phyloP scores from a whole-genome alignment of 208 protist genomes.

The Leptomonas seymouri region DNA sequence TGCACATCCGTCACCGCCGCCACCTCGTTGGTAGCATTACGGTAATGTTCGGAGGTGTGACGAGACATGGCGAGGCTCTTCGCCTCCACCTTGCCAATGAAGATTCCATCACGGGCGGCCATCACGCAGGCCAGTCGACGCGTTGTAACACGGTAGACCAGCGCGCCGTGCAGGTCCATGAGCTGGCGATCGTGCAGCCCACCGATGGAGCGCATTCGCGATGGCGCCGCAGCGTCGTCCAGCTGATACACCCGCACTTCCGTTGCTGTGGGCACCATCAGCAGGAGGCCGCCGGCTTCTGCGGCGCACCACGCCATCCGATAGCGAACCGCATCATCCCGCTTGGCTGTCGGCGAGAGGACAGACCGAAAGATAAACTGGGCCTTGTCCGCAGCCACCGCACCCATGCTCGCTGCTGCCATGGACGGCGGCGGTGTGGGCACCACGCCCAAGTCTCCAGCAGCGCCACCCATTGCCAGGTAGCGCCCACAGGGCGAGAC shows the following conservation, averaged over 20 bases:
- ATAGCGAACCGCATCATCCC: conserved; percentile 51
- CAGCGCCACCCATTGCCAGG: conserved; percentile 71
- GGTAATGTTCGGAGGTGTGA: conserved; percentile 51
- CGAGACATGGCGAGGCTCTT: conserved; percentile 50
- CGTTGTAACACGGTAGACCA: conserved; percentile 42
- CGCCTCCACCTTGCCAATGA: conserved; percentile 56
- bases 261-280: conserved; percentile 51
- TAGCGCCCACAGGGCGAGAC: conserved; percentile 67
- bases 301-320: conserved; percentile 63
- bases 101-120: conserved; percentile 35
- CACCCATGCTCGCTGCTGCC: background rate
- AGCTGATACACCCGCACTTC: conserved; percentile 50
- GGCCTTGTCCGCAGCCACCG: conserved; percentile 11
- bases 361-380: conserved; percentile 40
- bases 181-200: conserved; percentile 39
- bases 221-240: background rate
- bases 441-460: conserved; percentile 56
- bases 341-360: conserved; percentile 45
- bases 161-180: conserved; percentile 42
- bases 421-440: background rate
- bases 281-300: conserved; percentile 31
- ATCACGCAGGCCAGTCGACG: conserved; percentile 47
- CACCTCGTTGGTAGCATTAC: background rate
- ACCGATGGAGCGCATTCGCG: conserved; percentile 37
- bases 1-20: conserved; percentile 38